Conservation (phyloP, 2,329 filamentous ascomycete species). For the Alternaria brassicae region DNA sequence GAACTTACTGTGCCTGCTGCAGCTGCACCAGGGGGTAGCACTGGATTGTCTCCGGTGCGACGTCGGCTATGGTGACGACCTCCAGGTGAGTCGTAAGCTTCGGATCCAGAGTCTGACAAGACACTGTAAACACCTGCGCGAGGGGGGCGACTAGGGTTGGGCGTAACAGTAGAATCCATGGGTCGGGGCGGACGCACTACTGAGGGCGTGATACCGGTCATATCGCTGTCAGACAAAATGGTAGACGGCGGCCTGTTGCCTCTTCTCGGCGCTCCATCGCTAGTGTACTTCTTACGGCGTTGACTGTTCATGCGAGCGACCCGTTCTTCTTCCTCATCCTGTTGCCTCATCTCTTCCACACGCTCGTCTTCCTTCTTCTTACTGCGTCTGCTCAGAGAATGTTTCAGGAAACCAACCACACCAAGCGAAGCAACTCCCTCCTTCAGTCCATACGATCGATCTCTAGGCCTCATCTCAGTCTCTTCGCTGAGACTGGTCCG, state of each 20-base stretch:
- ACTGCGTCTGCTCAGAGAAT: conserved; percentile 59
- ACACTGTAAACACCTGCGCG: conserved; percentile 46
- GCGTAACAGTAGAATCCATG: conserved; percentile 33
- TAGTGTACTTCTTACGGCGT: conserved; percentile 70
- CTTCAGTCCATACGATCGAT: conserved; percentile 48
- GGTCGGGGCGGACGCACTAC: conserved; percentile 48
- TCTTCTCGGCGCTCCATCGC: conserved; percentile 61
- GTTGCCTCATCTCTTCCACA: conserved; percentile 61
- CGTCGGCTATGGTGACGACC: conserved; percentile 45
- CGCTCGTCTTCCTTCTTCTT: conserved; percentile 67
- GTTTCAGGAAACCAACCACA: conserved; percentile 50
- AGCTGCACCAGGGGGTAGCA: conserved; percentile 37
- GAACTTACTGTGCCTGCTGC: conserved; percentile 36
- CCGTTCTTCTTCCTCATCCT: conserved; percentile 61
- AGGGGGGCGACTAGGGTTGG: conserved; percentile 45
- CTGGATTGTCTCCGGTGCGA: conserved; percentile 33
- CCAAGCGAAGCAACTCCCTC: conserved; percentile 59
- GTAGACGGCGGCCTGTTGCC: conserved; percentile 46
- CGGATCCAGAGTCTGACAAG: conserved; percentile 52
- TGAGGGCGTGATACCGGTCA: conserved; percentile 55
- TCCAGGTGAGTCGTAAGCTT: conserved; percentile 48
- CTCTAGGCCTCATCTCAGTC: conserved; percentile 25
- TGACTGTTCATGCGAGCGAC: conserved; percentile 61
- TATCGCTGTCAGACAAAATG: conserved; percentile 53
- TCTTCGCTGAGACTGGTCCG: conserved; percentile 49